Evolutionary conservation across 495 filamentous ascomycete genomes (phyloP).

Genomic region (Penicillium soppii): DNA sequence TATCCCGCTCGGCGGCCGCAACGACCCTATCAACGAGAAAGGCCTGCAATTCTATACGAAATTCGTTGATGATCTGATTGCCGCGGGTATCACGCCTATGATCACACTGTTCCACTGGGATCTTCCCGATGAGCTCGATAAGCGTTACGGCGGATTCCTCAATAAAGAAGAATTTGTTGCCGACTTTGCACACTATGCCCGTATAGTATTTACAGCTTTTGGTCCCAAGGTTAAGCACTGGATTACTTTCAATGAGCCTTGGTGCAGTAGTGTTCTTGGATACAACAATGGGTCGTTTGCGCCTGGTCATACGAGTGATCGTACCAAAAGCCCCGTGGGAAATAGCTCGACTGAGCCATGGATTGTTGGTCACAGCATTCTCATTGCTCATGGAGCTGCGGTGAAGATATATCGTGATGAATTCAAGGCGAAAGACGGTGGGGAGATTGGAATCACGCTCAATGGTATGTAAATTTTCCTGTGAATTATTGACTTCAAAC

Average conservation of each 20-base stretch:
- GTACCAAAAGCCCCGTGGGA: constrained; percentile 46
- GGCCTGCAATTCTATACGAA: constrained; percentile 49
- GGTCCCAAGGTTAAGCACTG: constrained; percentile 52
- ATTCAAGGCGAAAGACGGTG: constrained; percentile 46
- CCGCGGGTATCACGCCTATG: constrained; percentile 49
- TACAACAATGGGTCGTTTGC: constrained; percentile 53
- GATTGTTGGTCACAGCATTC: constrained; percentile 50
- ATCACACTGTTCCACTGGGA: constrained; percentile 58
- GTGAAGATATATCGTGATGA: constrained; percentile 54
- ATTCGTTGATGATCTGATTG: constrained; percentile 51
- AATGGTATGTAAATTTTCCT: constrained; percentile 37
- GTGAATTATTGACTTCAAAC: neutral
- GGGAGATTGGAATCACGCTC: constrained; percentile 54
- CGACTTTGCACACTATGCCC: constrained; percentile 52
- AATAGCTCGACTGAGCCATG: constrained; percentile 51
- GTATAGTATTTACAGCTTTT: constrained; percentile 44
- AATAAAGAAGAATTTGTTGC: constrained; percentile 53
- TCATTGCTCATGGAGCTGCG: constrained; percentile 50
- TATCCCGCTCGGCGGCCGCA: constrained; percentile 58
- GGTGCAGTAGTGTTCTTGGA: constrained; percentile 51
- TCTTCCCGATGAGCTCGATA: constrained; percentile 49
- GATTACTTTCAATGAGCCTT: constrained; percentile 59
- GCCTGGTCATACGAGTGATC: constrained; percentile 50
- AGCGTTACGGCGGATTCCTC: constrained; percentile 51
- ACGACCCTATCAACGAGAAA: constrained; percentile 46